Percentiles rank a stretch among this genome's conserved stretches.
Evolutionary conservation across 345 rosid species (phyloP).

Genomic region (Populus euphratica): DNA sequence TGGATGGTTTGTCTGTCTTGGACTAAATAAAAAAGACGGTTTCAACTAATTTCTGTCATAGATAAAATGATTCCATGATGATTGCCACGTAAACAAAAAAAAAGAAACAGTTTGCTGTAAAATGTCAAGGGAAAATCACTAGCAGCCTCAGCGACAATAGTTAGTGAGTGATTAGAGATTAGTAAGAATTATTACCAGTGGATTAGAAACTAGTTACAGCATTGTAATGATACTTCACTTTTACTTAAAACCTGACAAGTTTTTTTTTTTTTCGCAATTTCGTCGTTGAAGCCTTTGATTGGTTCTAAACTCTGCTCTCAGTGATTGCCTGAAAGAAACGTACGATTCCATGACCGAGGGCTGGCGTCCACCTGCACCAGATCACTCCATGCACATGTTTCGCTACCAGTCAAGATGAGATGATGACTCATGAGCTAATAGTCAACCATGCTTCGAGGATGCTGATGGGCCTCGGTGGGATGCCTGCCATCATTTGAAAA

Average conservation of each 20-base stretch:
- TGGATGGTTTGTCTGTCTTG: too few species aligned
- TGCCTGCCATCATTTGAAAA: background rate
- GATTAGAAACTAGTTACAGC: too few species aligned
- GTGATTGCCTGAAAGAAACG: background rate
- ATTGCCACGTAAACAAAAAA: too few species aligned
- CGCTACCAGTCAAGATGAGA: background rate
- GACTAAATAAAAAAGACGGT: too few species aligned
- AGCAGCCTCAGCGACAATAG: too few species aligned
- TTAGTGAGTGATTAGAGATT: too few species aligned
- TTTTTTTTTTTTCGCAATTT: too few species aligned
- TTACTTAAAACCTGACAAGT: background rate
- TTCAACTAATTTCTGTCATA: too few species aligned
- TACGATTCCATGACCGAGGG: background rate
- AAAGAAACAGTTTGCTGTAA: too few species aligned
- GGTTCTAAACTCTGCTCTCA: background rate
- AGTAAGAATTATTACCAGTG: too few species aligned
- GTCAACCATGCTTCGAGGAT: background rate
- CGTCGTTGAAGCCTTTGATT: background rate
- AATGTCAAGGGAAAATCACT: too few species aligned
- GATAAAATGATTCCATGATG: too few species aligned
- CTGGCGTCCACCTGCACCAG: background rate
- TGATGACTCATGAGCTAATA: background rate
- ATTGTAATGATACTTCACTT: background rate
- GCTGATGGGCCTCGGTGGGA: background rate
- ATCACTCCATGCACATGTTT: background rate